Conservation (phyloP, 2,329 filamentous ascomycete species). For the Rhexocercosporidium sp. region DNA sequence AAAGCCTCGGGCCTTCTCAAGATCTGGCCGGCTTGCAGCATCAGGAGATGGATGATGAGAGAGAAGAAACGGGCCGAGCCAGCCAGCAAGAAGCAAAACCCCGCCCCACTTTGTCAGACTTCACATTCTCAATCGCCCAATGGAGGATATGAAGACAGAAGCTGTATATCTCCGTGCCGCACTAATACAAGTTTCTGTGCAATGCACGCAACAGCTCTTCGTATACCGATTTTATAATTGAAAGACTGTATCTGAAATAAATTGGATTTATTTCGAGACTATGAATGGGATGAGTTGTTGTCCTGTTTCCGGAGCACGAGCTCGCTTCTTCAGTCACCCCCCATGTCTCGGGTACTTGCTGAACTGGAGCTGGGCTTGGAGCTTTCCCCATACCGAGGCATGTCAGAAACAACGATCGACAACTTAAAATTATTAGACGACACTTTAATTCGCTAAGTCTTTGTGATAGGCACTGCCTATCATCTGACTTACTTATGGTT, state of each 20-base stretch:
- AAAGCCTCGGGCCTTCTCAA: constrained; percentile 4
- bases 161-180: not conserved
- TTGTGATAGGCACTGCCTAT: not conserved
- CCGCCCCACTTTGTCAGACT: constrained; percentile 1
- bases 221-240: not conserved
- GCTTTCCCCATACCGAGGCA: constrained; percentile 13
- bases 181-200: not conserved
- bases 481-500: not conserved
- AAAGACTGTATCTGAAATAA: too few species aligned
- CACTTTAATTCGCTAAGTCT: constrained; percentile 12
- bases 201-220: not conserved
- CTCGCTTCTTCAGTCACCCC: not conserved
- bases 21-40: not conserved
- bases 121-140: not conserved
- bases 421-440: constrained; percentile 1
- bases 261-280: not conserved
- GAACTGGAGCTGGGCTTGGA: too few species aligned
- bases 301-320: not conserved
- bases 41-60: not conserved
- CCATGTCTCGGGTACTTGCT: not conserved
- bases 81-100: not conserved
- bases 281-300: not conserved
- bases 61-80: not conserved
- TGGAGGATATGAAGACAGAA: constrained; percentile 4
- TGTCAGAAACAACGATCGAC: constrained; percentile 12